phyloP scores from a whole-genome alignment of 148 eudicot species.

The Euryodendron excelsum region DNA sequence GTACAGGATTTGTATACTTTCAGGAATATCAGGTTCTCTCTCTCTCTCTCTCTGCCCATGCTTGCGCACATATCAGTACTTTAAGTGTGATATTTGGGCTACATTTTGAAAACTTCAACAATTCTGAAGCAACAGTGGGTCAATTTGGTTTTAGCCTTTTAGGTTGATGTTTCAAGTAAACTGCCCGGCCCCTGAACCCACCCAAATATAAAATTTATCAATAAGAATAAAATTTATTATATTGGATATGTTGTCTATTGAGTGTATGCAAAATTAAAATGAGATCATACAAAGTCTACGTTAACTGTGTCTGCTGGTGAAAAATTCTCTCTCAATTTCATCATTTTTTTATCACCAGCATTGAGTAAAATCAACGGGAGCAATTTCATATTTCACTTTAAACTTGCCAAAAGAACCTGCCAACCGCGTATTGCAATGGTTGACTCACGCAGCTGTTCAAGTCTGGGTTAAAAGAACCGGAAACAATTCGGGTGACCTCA shows the following conservation, averaged over 20 bases:
- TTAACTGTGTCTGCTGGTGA: neutral
- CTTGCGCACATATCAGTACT: neutral
- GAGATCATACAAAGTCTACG: neutral
- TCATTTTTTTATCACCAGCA: neutral
- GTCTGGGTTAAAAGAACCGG: neutral
- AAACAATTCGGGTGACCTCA: neutral
- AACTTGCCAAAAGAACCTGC: neutral
- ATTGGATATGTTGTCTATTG: neutral
- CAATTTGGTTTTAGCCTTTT: neutral
- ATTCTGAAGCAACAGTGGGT: neutral
- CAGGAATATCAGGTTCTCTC: conserved; percentile 85
- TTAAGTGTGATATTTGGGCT: too few relatives aligned
- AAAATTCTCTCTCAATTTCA: neutral
- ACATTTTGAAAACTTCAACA: too few relatives aligned
- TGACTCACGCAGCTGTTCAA: too few relatives aligned
- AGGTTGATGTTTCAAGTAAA: neutral
- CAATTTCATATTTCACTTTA: neutral
- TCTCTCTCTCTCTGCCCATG: conserved; percentile 13
- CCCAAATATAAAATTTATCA: neutral
- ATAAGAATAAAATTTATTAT: neutral
- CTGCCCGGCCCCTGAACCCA: neutral
- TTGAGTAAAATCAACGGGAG: too few relatives aligned
- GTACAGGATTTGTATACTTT: conserved; percentile 97
- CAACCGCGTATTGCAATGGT: neutral
- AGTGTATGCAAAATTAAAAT: neutral